Evolutionary conservation across 2,329 filamentous ascomycete species (phyloP).

Genomic region (Fusarium tuaranense): DNA sequence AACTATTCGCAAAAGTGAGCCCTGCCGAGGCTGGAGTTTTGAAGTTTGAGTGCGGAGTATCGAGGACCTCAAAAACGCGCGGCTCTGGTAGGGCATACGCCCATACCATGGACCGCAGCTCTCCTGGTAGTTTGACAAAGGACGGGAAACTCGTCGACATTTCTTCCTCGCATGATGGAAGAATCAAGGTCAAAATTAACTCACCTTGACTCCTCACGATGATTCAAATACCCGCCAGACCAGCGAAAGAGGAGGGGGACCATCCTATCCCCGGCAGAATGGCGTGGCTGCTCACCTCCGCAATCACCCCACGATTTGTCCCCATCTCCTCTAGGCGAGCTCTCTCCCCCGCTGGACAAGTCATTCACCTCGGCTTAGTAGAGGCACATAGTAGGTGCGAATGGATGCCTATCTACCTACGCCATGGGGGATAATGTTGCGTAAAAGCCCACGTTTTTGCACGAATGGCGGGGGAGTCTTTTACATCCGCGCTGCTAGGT

Average conservation of each 20-base stretch:
- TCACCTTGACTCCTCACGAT: not conserved
- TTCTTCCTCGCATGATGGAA: not conserved
- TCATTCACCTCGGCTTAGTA: constrained; percentile 18
- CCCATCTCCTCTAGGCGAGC: constrained; percentile 5
- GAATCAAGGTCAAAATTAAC: not conserved
- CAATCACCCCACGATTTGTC: constrained; percentile 36
- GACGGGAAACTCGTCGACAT: constrained; percentile 22
- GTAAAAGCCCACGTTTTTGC: constrained; percentile 29
- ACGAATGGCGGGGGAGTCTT: constrained; percentile 28
- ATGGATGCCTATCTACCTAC: not conserved
- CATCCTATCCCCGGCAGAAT: constrained; percentile 13
- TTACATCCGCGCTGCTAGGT: constrained; percentile 4
- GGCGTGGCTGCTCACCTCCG: constrained; percentile 13
- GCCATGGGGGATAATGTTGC: constrained; percentile 12
- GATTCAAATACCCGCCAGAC: constrained; percentile 11
- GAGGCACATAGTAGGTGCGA: constrained; percentile 3
- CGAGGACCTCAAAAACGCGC: constrained; percentile 37
- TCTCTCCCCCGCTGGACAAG: constrained; percentile 21
- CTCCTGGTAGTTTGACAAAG: constrained; percentile 29
- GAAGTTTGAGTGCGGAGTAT: constrained; percentile 32
- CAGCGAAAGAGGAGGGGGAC: not conserved
- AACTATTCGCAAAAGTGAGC: constrained; percentile 35
- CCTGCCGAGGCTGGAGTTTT: constrained; percentile 30
- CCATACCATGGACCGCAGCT: constrained; percentile 38
- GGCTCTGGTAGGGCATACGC: constrained; percentile 31